Conservation (phyloP, 2,329 filamentous ascomycete genomes). For the Penicillium sp. region DNA sequence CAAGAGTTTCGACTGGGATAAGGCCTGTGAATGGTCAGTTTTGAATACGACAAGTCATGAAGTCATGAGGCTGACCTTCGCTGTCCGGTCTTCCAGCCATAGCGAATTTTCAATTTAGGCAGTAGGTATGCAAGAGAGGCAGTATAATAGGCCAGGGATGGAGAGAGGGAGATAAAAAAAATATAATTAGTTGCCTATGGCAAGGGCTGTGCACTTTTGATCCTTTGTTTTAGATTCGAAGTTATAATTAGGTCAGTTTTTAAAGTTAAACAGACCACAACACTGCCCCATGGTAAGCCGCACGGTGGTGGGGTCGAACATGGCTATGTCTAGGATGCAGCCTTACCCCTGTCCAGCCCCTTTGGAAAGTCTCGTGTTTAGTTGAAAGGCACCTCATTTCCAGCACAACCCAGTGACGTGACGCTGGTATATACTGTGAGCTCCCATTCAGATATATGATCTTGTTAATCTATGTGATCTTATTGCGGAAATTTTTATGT, state of each 20-base stretch:
- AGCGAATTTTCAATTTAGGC: background rate
- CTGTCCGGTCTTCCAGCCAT: background rate
- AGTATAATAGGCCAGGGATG: background rate
- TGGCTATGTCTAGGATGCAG: background rate
- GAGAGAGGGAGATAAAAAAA: background rate
- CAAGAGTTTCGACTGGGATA: conserved; percentile 12
- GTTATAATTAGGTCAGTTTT: background rate
- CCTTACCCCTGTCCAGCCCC: background rate
- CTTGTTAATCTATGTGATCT: background rate
- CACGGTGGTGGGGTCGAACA: background rate
- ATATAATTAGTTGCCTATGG: background rate
- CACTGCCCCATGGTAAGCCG: background rate
- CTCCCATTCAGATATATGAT: too few relatives aligned
- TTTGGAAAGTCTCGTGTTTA: background rate
- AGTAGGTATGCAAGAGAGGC: background rate
- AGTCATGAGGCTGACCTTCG: background rate
- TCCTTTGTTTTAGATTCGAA: background rate
- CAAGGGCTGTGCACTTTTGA: background rate
- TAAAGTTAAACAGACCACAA: too few relatives aligned
- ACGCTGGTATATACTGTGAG: background rate
- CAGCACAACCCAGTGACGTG: background rate
- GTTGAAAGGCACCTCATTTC: background rate
- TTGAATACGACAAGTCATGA: background rate
- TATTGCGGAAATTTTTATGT: too few relatives aligned
- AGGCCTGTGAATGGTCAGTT: conserved; percentile 6